Conservation (phyloP, 2,329 filamentous ascomycete genomes). For the Aureobasidium sp. region DNA sequence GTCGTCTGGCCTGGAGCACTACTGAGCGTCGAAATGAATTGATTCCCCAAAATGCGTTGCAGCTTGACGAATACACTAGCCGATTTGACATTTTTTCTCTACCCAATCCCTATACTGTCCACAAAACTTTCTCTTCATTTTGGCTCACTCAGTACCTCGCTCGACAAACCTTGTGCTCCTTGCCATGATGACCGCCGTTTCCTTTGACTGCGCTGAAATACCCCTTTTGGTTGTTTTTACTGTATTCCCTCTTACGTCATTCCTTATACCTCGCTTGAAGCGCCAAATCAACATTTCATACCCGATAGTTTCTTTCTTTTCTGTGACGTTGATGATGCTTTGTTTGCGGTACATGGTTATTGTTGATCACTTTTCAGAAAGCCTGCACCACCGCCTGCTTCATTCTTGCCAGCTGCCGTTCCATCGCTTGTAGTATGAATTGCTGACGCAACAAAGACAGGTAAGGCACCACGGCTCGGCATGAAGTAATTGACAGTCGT, state of each 20-base stretch:
- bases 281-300: slow-evolving; percentile 6
- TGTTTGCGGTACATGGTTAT: background rate
- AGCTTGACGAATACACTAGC: slow-evolving; percentile 14
- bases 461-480: too few species aligned
- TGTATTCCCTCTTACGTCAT: slow-evolving; percentile 6
- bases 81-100: slow-evolving; percentile 10
- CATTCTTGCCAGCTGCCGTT: too few species aligned
- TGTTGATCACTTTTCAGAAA: background rate
- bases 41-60: slow-evolving; percentile 15
- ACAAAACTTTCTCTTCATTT: background rate
- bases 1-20: slow-evolving; percentile 12
- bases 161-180: background rate
- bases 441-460: too few species aligned
- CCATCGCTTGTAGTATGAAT: too few species aligned
- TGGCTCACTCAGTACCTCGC: background rate
- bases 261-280: slow-evolving; percentile 3
- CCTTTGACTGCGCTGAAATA: slow-evolving; percentile 10
- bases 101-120: background rate
- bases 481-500: too few species aligned
- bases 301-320: background rate
- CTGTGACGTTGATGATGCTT: background rate
- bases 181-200: background rate
- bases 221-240: slow-evolving; percentile 10
- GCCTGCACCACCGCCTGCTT: too few species aligned
- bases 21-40: slow-evolving; percentile 14